Conservation (phyloP, 2,329 filamentous ascomycete species). For the Gnomoniopsis sp. region DNA sequence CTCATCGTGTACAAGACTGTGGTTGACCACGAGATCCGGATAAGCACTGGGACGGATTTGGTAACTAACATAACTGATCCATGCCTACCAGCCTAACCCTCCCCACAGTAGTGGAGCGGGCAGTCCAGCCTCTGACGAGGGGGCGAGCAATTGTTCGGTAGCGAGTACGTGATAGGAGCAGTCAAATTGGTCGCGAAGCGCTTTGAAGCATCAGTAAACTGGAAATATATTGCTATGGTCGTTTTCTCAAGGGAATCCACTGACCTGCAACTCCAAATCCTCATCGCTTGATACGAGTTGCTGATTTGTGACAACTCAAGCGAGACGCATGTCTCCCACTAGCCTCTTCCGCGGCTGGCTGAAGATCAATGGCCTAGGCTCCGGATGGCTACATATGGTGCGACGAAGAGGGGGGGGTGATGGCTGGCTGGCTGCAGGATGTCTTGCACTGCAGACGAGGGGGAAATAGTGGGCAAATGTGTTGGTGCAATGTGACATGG, state of each 20-base stretch:
- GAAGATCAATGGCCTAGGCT: not conserved
- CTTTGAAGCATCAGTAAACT: not conserved
- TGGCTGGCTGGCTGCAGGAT: conserved; percentile 9
- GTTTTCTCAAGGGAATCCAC: not conserved
- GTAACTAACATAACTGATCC: not conserved
- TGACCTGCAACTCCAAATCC: not conserved
- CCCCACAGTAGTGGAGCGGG: not conserved
- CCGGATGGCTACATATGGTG: conserved; percentile 4
- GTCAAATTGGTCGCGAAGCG: not conserved
- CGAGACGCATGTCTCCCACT: conserved; percentile 1
- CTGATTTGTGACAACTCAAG: conserved; percentile 1
- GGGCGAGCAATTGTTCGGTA: not conserved
- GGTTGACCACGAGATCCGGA: not conserved
- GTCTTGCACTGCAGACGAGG: conserved; percentile 10
- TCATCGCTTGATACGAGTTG: not conserved
- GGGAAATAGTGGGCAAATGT: not conserved
- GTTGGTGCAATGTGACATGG: not conserved
- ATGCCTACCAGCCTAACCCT: too few relatives aligned
- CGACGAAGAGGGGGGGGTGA: not conserved
- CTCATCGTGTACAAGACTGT: not conserved
- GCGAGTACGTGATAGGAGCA: not conserved
- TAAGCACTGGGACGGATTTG: not conserved
- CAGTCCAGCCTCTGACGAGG: not conserved
- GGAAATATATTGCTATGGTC: not conserved
- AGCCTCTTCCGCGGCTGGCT: not conserved